These are phyloP conservation scores for Datisca glomerata DNA, from an alignment of 306 rosid genomes.

Conservation along the genomic window DNA sequence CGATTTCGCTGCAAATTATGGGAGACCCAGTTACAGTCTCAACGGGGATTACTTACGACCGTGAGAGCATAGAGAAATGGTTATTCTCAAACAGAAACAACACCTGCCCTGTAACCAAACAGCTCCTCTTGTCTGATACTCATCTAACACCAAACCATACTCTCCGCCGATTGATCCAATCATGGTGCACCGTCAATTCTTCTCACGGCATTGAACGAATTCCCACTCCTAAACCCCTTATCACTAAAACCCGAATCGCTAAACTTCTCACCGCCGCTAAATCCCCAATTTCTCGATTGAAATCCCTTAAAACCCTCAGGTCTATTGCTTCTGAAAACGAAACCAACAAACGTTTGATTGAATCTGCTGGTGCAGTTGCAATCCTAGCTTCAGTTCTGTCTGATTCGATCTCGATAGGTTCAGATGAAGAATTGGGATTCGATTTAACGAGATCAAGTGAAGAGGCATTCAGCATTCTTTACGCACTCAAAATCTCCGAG, in stretches of 20 bases:
- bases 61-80: constrained; percentile 72
- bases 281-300: constrained; percentile 14
- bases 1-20: constrained; percentile 69
- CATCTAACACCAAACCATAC: constrained; percentile 66
- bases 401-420: constrained; percentile 22
- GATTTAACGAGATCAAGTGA: not conserved
- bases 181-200: constrained; percentile 56
- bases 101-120: constrained; percentile 53
- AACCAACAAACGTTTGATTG: constrained; percentile 34
- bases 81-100: constrained; percentile 27
- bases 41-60: constrained; percentile 71
- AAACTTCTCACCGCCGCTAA: constrained; percentile 28
- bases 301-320: constrained; percentile 26
- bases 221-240: constrained; percentile 51
- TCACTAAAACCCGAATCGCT: constrained; percentile 25
- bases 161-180: constrained; percentile 56
- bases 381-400: constrained; percentile 12
- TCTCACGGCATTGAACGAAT: constrained; percentile 30
- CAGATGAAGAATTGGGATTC: constrained; percentile 9
- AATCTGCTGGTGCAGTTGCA: constrained; percentile 19
- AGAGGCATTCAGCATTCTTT: constrained; percentile 3
- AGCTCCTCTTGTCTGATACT: constrained; percentile 31
- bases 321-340: constrained; percentile 28
- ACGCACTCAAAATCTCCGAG: not conserved
- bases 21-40: constrained; percentile 57